phyloP scores from a whole-genome alignment of 1,284 basidiomycete species.

The Puccinia brachypodii region DNA sequence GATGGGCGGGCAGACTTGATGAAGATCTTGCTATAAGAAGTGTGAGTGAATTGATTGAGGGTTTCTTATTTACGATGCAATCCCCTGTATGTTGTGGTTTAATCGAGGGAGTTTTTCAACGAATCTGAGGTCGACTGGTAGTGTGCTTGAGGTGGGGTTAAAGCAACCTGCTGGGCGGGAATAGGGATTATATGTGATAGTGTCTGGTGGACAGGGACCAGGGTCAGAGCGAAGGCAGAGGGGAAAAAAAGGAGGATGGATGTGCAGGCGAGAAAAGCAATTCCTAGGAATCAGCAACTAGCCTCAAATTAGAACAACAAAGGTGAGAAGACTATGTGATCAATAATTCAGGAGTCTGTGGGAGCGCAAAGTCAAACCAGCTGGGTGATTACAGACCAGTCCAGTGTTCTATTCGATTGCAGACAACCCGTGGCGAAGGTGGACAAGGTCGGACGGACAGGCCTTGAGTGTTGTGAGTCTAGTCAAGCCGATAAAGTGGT shows the following conservation, averaged over 20 bases:
- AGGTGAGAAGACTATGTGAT: no score
- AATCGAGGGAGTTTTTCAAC: background rate
- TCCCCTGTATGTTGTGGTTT: background rate
- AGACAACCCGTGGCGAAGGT: background rate
- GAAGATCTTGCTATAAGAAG: background rate
- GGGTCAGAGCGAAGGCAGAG: background rate
- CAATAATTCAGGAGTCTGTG: no score
- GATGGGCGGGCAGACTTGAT: background rate
- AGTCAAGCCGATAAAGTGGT: background rate
- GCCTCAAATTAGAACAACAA: no score
- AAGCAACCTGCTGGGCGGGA: background rate
- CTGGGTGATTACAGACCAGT: background rate
- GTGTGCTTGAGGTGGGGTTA: background rate
- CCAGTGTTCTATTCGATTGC: background rate
- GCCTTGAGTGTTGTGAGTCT: background rate
- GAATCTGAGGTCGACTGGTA: background rate
- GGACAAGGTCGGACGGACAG: background rate
- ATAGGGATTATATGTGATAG: background rate
- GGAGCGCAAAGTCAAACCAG: background rate
- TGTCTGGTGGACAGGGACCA: background rate
- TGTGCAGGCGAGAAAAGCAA: background rate
- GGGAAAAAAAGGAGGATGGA: background rate
- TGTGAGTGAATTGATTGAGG: background rate
- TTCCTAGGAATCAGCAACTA: background rate
- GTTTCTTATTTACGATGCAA: background rate